Evolutionary conservation across 2,329 filamentous ascomycete genomes (phyloP), one percentile per base, ranked within the genome.

Genomic region (Taxawa tesnikishii): DNA sequence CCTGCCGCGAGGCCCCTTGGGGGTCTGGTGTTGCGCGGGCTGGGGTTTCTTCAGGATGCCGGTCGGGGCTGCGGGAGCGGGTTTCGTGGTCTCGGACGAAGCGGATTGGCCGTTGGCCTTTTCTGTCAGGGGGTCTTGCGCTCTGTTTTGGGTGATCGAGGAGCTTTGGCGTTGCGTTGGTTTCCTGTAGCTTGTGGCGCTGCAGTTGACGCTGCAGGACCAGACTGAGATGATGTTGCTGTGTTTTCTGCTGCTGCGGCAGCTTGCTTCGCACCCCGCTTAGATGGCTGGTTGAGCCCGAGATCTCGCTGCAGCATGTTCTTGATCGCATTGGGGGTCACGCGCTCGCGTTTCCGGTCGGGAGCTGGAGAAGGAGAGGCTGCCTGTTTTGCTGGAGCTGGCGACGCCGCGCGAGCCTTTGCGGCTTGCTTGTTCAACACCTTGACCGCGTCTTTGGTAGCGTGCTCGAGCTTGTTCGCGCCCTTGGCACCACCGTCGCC

Each of bases 291-390:
- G 17, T 59, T 59, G 10, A 77, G 58, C 9, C 73, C 73, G 14
- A 77, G 55, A 48, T 79, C 73, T 35, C 73, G 68, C 42, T 75
- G 71, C 3, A 77, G 56, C 48, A 78, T 75, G 29, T 68, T 44
- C 60, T 54, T 54, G 42, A 56, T 55, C 12, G 47, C 50, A 25
- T 54, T 50, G 7, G 60, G 59, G 42, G 60, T 70, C 15, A 65
- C 68, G 32, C 71, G 59, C 39, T 70, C 66, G 27, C 62, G 63
- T 45, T 67, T 71, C 42, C 60, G 58, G 41, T 68, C 68, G 5
- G 61, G 43, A 3, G 55, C 48, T 17, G 59, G 47, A 10, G 49
- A 41, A 4, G 53, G 41, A 25, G 48, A 47, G 23, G 48, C 40
- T 13, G 47, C 41, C 40, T 38, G 40, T 29, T 50, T 48, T 3